phyloP scores from a whole-genome alignment of 768 basidiomycete genomes.

The Lactifluus subvellereus region DNA sequence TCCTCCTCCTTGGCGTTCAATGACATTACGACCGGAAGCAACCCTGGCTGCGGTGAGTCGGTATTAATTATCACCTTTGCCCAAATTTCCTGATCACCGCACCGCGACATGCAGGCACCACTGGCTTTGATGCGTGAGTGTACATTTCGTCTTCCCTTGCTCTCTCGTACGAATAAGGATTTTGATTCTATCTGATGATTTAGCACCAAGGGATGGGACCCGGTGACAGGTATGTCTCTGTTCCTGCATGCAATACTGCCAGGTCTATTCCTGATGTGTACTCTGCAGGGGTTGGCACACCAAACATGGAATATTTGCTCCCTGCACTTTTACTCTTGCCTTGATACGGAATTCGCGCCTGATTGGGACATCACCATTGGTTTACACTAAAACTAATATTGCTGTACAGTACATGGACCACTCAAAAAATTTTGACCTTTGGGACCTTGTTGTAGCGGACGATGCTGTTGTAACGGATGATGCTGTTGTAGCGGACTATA shows the following conservation, averaged over 20 bases:
- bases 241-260: neutral
- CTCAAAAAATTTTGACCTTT: too few species aligned
- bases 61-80: neutral
- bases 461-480: too few species aligned
- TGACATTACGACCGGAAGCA: slow-evolving; percentile 11
- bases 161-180: neutral
- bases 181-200: neutral
- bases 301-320: neutral
- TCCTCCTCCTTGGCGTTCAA: neutral
- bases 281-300: slow-evolving; percentile 10
- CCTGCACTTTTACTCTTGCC: neutral
- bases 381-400: neutral
- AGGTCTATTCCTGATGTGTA: neutral
- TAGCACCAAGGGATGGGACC: slow-evolving; percentile 15
- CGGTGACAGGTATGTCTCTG: slow-evolving; percentile 4
- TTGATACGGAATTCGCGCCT: neutral
- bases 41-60: slow-evolving; percentile 17
- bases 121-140: slow-evolving; percentile 10
- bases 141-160: neutral
- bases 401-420: too few species aligned
- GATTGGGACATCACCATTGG: too few species aligned
- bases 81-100: neutral
- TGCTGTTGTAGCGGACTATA: too few species aligned
- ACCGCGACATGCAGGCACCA: neutral
- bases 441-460: too few species aligned